Conservation (phyloP, 164 flowering plant species). For the Umbellularia californica region DNA sequence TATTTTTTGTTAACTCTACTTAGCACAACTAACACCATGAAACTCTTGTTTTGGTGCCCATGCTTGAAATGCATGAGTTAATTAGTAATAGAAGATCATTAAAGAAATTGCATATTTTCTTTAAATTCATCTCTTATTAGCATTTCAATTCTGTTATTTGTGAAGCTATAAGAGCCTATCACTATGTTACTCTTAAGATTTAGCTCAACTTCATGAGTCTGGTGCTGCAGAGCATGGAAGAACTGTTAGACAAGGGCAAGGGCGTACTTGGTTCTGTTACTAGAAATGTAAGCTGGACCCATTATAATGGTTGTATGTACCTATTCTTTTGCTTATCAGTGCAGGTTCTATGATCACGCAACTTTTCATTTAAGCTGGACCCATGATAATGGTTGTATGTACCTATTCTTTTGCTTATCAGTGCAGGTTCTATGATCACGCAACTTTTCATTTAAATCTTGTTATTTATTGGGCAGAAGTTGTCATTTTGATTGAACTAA, state of each 20-base stretch:
- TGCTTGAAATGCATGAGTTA: background rate
- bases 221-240: conserved; percentile 50
- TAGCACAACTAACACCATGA: background rate
- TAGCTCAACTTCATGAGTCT: conserved; percentile 7
- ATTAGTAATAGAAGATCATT: background rate
- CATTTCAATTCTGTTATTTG: background rate
- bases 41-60: background rate
- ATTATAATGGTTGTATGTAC: too few species aligned
- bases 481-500: too few species aligned
- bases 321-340: too few species aligned
- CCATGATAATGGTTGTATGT: background rate
- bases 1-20: too few species aligned
- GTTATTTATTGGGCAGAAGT: too few species aligned
- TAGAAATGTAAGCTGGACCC: conserved; percentile 29
- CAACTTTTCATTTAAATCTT: too few species aligned
- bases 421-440: too few species aligned
- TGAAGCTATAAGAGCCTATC: background rate
- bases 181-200: background rate
- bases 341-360: too few species aligned
- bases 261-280: conserved; percentile 16
- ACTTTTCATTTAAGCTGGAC: conserved; percentile 3
- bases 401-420: too few species aligned
- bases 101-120: background rate
- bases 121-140: background rate
- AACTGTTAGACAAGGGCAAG: conserved; percentile 35